Conservation (phyloP, 2,329 filamentous ascomycete species). For the Penicillium sp. region DNA sequence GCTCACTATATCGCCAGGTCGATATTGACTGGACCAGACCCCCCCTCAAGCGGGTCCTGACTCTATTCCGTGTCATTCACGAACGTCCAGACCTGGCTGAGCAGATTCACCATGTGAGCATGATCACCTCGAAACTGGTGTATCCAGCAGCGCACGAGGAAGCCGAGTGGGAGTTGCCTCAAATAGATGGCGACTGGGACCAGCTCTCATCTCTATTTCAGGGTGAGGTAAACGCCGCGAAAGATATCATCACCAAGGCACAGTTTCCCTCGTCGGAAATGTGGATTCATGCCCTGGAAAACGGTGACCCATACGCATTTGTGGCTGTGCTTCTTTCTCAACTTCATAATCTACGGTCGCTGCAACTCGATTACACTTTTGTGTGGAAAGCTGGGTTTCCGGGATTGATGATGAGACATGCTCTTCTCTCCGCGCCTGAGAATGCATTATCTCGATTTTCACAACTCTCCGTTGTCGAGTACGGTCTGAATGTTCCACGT, state of each 20-base stretch:
- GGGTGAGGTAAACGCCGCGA: neutral
- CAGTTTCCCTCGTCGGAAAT: neutral
- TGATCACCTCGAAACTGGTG: no score
- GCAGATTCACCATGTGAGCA: no score
- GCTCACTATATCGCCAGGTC: no score
- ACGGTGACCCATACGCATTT: neutral
- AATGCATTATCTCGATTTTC: neutral
- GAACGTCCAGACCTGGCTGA: no score
- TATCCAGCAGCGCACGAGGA: no score
- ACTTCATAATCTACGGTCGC: neutral
- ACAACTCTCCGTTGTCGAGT: neutral
- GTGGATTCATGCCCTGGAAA: neutral
- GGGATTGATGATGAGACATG: neutral
- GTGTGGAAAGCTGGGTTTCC: neutral
- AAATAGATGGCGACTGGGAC: no score
- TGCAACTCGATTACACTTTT: neutral
- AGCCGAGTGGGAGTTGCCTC: no score
- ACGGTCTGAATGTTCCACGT: neutral
- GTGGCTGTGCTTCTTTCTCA: neutral
- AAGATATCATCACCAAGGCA: neutral
- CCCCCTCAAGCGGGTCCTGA: no score
- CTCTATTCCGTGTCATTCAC: no score
- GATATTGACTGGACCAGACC: neutral
- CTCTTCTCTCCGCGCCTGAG: neutral
- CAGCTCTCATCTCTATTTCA: neutral